phyloP scores from a whole-genome alignment of 2,329 filamentous ascomycete species.

The Fusarium decemcellulare region DNA sequence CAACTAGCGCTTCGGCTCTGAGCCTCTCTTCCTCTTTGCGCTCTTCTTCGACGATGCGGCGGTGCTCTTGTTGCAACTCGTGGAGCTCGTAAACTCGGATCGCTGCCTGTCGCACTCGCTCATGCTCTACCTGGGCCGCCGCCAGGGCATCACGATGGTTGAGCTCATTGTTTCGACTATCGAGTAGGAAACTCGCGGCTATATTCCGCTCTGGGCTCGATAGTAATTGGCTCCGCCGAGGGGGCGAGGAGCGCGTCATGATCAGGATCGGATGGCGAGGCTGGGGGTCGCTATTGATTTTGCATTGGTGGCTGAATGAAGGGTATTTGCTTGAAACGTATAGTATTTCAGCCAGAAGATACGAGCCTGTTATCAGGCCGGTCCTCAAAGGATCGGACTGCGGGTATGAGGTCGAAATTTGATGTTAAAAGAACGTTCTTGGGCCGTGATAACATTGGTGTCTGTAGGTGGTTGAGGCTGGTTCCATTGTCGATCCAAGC shows the following conservation, averaged over 20 bases:
- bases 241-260: constrained; percentile 63
- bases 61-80: constrained; percentile 60
- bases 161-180: constrained; percentile 73
- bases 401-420: constrained; percentile 16
- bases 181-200: constrained; percentile 72
- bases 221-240: constrained; percentile 55
- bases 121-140: constrained; percentile 76
- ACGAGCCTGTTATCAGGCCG: background rate
- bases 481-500: constrained; percentile 35
- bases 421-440: constrained; percentile 33
- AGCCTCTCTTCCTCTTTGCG: constrained; percentile 63
- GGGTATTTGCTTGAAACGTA: background rate
- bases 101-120: constrained; percentile 70
- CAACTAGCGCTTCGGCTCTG: constrained; percentile 59
- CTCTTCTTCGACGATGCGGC: constrained; percentile 60
- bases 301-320: constrained; percentile 34
- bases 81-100: constrained; percentile 64
- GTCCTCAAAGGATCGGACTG: constrained; percentile 3
- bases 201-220: constrained; percentile 62
- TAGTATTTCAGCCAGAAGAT: background rate
- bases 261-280: constrained; percentile 22
- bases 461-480: constrained; percentile 37
- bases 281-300: constrained; percentile 34
- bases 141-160: constrained; percentile 76
- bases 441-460: constrained; percentile 27